These are phyloP conservation scores for Haplosporangium sp. DNA, from an alignment of 371 early-diverging fungal species.

Conservation along the genomic window DNA sequence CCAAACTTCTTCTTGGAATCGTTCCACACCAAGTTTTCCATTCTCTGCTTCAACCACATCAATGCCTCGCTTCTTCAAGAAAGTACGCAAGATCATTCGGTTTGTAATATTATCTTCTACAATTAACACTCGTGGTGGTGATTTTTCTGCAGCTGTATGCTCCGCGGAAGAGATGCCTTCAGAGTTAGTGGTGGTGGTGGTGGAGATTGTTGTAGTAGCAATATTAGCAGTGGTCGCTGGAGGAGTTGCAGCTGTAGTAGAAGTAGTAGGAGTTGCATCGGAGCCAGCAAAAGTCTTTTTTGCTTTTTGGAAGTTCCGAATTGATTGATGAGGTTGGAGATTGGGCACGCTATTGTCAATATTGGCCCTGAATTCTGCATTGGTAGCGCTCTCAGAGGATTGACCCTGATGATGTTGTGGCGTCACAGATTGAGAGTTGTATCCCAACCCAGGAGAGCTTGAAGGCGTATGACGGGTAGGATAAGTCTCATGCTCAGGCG, in stretches of 20 bases:
- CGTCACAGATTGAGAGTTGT: not conserved
- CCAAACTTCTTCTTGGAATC: constrained; percentile 46
- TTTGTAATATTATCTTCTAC: constrained; percentile 59
- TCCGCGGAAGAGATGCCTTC: not conserved
- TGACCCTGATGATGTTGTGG: not conserved
- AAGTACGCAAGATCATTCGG: constrained; percentile 56
- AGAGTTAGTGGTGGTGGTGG: not conserved
- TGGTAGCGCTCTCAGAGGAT: not conserved
- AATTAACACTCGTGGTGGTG: constrained; percentile 49
- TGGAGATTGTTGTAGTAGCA: not conserved
- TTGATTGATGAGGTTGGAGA: constrained; percentile 25
- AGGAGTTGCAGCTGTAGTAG: not conserved
- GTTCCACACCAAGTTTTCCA: constrained; percentile 55
- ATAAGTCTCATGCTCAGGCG: constrained; percentile 25
- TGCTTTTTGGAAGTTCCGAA: constrained; percentile 17
- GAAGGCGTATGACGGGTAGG: constrained; percentile 3
- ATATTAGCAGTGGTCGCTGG: not conserved
- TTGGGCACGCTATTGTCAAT: constrained; percentile 16
- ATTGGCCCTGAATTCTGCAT: constrained; percentile 10
- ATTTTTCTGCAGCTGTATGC: not conserved
- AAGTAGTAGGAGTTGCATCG: not conserved
- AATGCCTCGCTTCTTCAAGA: constrained; percentile 56
- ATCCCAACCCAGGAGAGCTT: not conserved
- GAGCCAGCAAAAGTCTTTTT: not conserved
- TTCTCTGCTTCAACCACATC: constrained; percentile 58